Percentiles rank a stretch among this genome's conserved stretches.
phyloP scores from a whole-genome alignment of 2,329 filamentous ascomycete species.

The Bipolaris cookei region DNA sequence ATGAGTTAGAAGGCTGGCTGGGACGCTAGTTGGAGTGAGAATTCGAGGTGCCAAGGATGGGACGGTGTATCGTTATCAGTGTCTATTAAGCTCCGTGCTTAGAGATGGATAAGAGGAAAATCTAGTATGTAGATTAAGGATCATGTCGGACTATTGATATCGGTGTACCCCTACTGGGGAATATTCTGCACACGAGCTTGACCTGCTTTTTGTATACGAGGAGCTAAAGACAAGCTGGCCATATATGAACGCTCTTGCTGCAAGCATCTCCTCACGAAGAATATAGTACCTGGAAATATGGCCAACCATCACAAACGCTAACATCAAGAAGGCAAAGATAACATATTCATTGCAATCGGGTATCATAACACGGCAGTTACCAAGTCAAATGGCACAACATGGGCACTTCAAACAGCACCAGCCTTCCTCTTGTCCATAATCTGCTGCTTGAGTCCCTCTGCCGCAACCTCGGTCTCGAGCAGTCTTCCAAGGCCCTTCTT shows the following conservation, averaged over 20 bases:
- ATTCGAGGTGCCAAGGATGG: background rate
- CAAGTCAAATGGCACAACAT: background rate
- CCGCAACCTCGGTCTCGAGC: slow-evolving; percentile 85
- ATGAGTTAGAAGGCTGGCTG: background rate
- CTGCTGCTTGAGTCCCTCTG: slow-evolving; percentile 66
- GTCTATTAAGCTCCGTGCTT: background rate
- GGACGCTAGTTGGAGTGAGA: background rate
- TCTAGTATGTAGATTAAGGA: too few species aligned
- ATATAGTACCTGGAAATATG: too few species aligned
- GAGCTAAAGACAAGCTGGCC: too few species aligned
- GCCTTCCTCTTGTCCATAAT: slow-evolving; percentile 46
- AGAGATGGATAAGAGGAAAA: background rate
- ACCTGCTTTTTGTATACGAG: too few species aligned
- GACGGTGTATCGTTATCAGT: too few species aligned
- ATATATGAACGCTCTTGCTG: too few species aligned
- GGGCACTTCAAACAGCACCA: slow-evolving; percentile 36
- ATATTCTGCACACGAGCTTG: too few species aligned
- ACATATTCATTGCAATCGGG: slow-evolving; percentile 5
- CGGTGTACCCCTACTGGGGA: too few species aligned
- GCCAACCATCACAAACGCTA: too few species aligned
- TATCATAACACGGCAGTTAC: slow-evolving; percentile 9
- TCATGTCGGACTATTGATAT: too few species aligned
- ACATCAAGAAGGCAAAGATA: too few species aligned
- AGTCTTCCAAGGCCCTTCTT: slow-evolving; percentile 76
- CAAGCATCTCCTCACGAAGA: too few species aligned